A percentile compares a stretch with the other conserved stretches of the same genome.
Evolutionary conservation across 768 basidiomycete genomes (phyloP).

Genomic region (Phylloporus scabripes): DNA sequence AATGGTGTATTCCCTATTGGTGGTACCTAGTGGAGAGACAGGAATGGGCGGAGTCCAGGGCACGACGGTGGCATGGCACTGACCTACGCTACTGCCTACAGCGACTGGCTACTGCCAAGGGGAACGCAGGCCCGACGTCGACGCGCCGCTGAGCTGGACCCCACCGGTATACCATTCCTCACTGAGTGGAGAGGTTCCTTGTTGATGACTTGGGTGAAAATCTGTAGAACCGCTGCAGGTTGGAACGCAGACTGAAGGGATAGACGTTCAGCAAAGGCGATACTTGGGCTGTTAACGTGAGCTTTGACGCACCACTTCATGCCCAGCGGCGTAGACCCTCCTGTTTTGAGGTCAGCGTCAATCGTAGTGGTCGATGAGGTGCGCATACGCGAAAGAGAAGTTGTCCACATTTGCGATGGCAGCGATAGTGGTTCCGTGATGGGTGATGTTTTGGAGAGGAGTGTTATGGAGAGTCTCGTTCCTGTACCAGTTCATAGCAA

Average conservation of each 20-base stretch:
- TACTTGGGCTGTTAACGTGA: not conserved
- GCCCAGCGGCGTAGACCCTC: slow-evolving; percentile 53
- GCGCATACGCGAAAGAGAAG: slow-evolving; percentile 62
- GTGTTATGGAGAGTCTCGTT: slow-evolving; percentile 36
- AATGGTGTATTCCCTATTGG: not conserved
- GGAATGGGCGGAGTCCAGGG: too few relatives aligned
- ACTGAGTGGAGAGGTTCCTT: slow-evolving; percentile 52
- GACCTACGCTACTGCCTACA: too few relatives aligned
- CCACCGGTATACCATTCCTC: too few relatives aligned
- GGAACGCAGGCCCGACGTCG: too few relatives aligned
- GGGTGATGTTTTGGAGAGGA: slow-evolving; percentile 51
- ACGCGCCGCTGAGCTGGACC: too few relatives aligned
- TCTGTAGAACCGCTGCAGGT: slow-evolving; percentile 50
- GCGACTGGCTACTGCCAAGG: too few relatives aligned
- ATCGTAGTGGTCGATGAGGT: not conserved
- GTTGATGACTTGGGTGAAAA: slow-evolving; percentile 52
- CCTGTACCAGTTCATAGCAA: slow-evolving; percentile 46
- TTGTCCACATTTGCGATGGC: slow-evolving; percentile 64
- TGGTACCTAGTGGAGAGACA: not conserved
- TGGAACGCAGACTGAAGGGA: slow-evolving; percentile 54
- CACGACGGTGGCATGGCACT: too few relatives aligned
- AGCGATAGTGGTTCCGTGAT: slow-evolving; percentile 46
- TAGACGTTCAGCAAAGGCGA: not conserved
- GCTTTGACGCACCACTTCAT: slow-evolving; percentile 49
- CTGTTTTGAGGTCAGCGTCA: slow-evolving; percentile 25